A percentile compares a stretch with the other conserved stretches of the same genome.
Conservation (phyloP, 2,329 filamentous ascomycete species). For the Cladosporium oxysporum region DNA sequence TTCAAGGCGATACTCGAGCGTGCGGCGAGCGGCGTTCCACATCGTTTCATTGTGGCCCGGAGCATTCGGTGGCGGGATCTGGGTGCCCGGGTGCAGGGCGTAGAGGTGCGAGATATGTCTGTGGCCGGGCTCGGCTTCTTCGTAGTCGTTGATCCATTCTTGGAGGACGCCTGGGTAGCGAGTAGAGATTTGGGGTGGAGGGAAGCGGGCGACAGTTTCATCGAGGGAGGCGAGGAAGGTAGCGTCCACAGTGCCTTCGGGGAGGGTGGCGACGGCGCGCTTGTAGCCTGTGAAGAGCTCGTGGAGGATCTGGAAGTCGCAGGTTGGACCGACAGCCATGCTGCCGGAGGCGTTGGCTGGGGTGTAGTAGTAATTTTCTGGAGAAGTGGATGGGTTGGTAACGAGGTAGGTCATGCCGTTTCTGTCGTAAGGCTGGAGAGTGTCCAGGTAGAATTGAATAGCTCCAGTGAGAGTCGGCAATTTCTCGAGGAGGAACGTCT, state of each 20-base stretch:
- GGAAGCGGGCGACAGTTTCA: constrained; percentile 41
- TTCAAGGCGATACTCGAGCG: constrained; percentile 49
- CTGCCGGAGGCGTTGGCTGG: constrained; percentile 36
- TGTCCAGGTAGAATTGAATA: constrained; percentile 58
- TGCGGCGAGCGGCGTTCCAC: constrained; percentile 48
- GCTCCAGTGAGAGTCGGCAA: constrained; percentile 56
- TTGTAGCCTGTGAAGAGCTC: constrained; percentile 41
- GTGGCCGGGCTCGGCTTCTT: constrained; percentile 49
- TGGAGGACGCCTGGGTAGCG: constrained; percentile 48
- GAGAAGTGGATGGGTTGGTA: constrained; percentile 60
- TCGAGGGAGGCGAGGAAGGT: constrained; percentile 43
- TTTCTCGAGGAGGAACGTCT: constrained; percentile 48
- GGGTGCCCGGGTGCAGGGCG: constrained; percentile 59
- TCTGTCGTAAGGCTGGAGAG: constrained; percentile 52
- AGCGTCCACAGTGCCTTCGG: constrained; percentile 31
- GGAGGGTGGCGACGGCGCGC: constrained; percentile 25
- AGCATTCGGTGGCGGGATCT: constrained; percentile 46
- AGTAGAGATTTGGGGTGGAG: constrained; percentile 55
- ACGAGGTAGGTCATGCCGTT: constrained; percentile 52
- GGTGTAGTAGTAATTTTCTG: constrained; percentile 46
- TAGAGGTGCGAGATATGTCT: constrained; percentile 58
- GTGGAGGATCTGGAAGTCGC: constrained; percentile 55
- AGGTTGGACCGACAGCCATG: constrained; percentile 55
- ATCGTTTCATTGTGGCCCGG: constrained; percentile 50
- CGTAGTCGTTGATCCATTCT: constrained; percentile 54